phyloP scores from a whole-genome alignment of 306 rosid genomes.

The Sesbania bispinosa region DNA sequence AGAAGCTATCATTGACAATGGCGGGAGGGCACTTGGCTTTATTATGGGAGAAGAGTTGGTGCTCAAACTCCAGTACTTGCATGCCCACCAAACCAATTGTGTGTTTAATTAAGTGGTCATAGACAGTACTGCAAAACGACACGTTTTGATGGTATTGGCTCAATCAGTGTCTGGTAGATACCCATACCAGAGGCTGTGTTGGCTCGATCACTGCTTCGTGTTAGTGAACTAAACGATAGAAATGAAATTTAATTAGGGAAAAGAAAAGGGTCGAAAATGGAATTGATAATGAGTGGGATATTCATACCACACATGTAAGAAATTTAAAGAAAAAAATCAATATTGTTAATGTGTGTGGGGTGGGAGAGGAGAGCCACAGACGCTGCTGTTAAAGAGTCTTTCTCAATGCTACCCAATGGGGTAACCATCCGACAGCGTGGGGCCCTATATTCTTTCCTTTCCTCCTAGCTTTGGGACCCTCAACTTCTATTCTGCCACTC shows the following conservation, averaged over 20 bases:
- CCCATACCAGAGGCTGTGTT: slow-evolving; percentile 27
- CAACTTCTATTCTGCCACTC: neutral
- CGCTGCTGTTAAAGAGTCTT: slow-evolving; percentile 48
- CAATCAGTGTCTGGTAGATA: slow-evolving; percentile 50
- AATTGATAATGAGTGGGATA: slow-evolving; percentile 25
- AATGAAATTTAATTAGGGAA: neutral
- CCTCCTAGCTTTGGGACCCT: slow-evolving; percentile 36
- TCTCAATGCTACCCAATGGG: slow-evolving; percentile 54
- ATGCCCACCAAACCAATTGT: slow-evolving; percentile 14
- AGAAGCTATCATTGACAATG: neutral
- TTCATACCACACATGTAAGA: neutral
- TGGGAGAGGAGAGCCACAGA: slow-evolving; percentile 25
- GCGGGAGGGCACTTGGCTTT: slow-evolving; percentile 21
- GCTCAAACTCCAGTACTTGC: neutral
- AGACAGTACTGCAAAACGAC: slow-evolving; percentile 26
- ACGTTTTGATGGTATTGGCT: slow-evolving; percentile 24
- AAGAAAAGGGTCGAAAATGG: slow-evolving; percentile 24
- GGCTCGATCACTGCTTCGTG: slow-evolving; percentile 31
- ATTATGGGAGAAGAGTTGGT: neutral
- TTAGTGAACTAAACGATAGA: slow-evolving; percentile 11
- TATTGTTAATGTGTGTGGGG: slow-evolving; percentile 8
- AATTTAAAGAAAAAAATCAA: neutral
- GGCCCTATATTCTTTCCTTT: slow-evolving; percentile 30
- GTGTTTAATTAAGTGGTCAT: slow-evolving; percentile 24
- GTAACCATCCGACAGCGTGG: slow-evolving; percentile 64